Base-by-base conservation (phyloP, 768 basidiomycete genomes). In the Amanita muscaria region DNA sequence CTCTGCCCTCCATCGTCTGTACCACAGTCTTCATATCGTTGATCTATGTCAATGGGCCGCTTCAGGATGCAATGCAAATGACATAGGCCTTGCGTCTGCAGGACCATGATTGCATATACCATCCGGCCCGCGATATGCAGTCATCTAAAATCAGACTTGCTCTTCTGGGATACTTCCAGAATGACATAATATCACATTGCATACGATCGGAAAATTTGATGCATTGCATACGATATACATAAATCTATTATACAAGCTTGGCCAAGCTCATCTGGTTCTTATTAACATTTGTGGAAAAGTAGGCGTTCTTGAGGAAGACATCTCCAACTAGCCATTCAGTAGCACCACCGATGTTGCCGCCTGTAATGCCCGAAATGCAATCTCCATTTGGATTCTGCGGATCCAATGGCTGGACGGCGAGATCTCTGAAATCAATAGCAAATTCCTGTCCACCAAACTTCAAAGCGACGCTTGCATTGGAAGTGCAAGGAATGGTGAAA, bases 271-370 rank as follows among this genome's bases (percentile, higher is more conserved):
- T 65, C 31, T 70, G 64, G 57, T 84, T 81, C 52, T 70, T 69
- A 9, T 49, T 58, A 11, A 76, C 74, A 51, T 87, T 66, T 9
- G 75, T 79, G 5, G 80, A 81, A 58, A 81, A 80, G 58, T 83
- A 84, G 1, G 70, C 82, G 53, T 83, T 87, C 73, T 86, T 86
- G 55, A 85, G 64, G 68, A 85, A 86, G 19, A 79, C 79, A 51
- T 82, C 86, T 22, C 83, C 83, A 27, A 82, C 66, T 48, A 89
- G 72, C 84, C 83, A 88, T 52, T 81, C 72, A 3, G 64, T 72
- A 9, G 73, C 67, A 46, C 72, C 75, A 33, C 76, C 80, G 31
- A 87, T 64, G 34, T 72, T 59, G 3, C 82, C 81, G 8, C 79
- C 64, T 9, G 74, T 67, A 56, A 92, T 83, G 12, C 85, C 83